Evolutionary conservation across 352 stramenopile species (phyloP).

Genomic region (Ophiocytium majus): DNA sequence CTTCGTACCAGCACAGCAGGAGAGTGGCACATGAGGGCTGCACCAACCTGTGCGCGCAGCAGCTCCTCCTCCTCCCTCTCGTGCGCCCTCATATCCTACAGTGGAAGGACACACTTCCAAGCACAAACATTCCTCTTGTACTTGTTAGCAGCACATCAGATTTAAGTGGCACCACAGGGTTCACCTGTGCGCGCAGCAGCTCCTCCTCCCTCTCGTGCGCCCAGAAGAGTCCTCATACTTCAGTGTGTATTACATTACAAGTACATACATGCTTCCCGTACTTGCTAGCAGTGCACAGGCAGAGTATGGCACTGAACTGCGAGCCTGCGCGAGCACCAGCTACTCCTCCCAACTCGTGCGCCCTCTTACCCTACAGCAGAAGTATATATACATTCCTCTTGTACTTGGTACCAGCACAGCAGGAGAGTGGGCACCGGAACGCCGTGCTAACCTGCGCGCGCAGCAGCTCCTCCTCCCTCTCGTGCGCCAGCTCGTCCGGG

Average conservation of each 20-base stretch:
- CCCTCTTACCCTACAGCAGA: not conserved
- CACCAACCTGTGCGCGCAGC: constrained; percentile 3
- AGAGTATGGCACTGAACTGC: too few relatives aligned
- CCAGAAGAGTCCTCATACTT: not conserved
- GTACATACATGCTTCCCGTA: not conserved
- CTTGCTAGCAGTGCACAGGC: too few relatives aligned
- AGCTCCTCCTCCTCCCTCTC: not conserved
- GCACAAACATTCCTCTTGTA: too few relatives aligned
- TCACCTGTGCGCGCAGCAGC: constrained; percentile 7
- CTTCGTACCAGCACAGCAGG: too few relatives aligned
- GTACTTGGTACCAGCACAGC: too few relatives aligned
- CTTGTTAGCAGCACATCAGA: too few relatives aligned
- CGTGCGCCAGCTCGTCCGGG: not conserved
- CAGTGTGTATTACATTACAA: not conserved
- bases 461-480: constrained; percentile 11
- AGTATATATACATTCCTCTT: constrained; percentile 15
- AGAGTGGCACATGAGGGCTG: too few relatives aligned
- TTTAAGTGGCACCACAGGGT: too few relatives aligned
- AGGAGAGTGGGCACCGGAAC: too few relatives aligned
- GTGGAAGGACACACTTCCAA: too few relatives aligned
- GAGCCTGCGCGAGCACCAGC: not conserved
- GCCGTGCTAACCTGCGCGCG: constrained; percentile 20
- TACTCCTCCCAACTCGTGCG: constrained; percentile 9
- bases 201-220: constrained; percentile 8
- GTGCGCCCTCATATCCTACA: not conserved